Evolutionary conservation across 2,329 filamentous ascomycete genomes (phyloP).

Genomic region (Nannizzia gypsea): DNA sequence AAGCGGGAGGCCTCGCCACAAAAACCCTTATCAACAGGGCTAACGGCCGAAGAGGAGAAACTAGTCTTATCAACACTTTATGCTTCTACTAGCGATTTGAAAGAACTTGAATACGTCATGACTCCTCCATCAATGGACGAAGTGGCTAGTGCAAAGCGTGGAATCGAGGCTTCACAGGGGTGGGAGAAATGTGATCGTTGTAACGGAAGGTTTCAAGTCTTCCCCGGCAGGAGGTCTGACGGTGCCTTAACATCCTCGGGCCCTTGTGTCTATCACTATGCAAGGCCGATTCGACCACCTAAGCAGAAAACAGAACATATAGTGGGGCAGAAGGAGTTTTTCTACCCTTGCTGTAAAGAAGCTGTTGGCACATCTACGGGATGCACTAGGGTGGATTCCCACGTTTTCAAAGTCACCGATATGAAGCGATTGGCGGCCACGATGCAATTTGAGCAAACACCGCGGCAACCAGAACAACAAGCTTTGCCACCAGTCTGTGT

Average conservation of each 20-base stretch:
- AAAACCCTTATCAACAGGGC: slow-evolving; percentile 52
- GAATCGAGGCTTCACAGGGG: slow-evolving; percentile 54
- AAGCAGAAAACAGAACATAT: slow-evolving; percentile 43
- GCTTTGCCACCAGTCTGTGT: slow-evolving; percentile 53
- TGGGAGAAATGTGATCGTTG: slow-evolving; percentile 90
- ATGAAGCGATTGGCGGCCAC: slow-evolving; percentile 63
- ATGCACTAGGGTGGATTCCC: slow-evolving; percentile 57
- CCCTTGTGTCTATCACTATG: slow-evolving; percentile 69
- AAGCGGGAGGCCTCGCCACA: slow-evolving; percentile 2
- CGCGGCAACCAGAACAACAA: slow-evolving; percentile 30
- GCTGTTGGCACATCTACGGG: slow-evolving; percentile 59
- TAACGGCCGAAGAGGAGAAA: slow-evolving; percentile 55
- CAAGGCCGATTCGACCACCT: slow-evolving; percentile 51
- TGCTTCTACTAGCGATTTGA: slow-evolving; percentile 21
- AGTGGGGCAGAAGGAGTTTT: slow-evolving; percentile 46
- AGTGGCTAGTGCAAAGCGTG: slow-evolving; percentile 53
- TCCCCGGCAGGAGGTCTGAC: slow-evolving; percentile 65
- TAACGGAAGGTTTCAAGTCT: slow-evolving; percentile 75
- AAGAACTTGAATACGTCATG: slow-evolving; percentile 50
- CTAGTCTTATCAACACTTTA: slow-evolving; percentile 37
- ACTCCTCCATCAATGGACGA: slow-evolving; percentile 53
- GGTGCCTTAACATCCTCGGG: slow-evolving; percentile 70
- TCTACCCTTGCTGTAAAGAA: slow-evolving; percentile 70
- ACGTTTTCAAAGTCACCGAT: slow-evolving; percentile 79
- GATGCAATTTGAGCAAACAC: slow-evolving; percentile 70